Evolutionary conservation across 768 basidiomycete genomes (phyloP), one percentile per base, ranked within the genome.

Genomic region (Collybiopsis luxurians): DNA sequence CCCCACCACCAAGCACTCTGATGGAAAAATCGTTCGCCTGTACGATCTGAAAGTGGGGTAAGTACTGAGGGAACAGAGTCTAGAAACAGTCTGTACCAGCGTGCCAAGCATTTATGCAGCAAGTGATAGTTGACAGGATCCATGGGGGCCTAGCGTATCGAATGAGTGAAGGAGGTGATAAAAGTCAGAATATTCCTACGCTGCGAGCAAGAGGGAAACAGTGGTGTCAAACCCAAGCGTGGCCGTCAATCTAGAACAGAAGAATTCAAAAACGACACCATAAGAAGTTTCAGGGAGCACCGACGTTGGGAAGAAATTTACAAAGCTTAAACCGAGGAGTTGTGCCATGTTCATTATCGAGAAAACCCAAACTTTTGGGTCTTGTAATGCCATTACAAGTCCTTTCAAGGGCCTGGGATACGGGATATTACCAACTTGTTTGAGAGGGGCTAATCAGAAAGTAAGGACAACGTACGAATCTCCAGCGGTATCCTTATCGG

Each of bases 301-400:
- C 58, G 53, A 76, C 77, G 79, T 79, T 1, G 77, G 78, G 67
- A 79, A 88, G 71, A 86, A 88, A 58, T 83, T 80, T 28, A 81
- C 75, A 60, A 83, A 86, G 53, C 84, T 83, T 52, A 83, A 63
- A 0, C 85, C 83, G 3, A 86, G 66, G 4, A 83, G 67, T 59
- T 81, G 80, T 0, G 78, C 67, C 34, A 74, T 77, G 1, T 67
- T 68, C 75, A 85, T 81, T 15, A 85, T 23, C 39, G 82, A 71
- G 60, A 88, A 85, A 17, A 85, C 67, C 30, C 66, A 63, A 1
- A 84, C 78, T 65, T 82, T 79, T 2, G 78, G 74, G 61, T 86
- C 86, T 53, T 75, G 77, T 43, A 86, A 60, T 0, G 85, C 85
- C 66, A 84, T 67, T 49, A 74, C 69, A n/a, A 87, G 69, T 1